phyloP scores from a whole-genome alignment of 768 basidiomycete species.

The Panaeolus cyanescens region DNA sequence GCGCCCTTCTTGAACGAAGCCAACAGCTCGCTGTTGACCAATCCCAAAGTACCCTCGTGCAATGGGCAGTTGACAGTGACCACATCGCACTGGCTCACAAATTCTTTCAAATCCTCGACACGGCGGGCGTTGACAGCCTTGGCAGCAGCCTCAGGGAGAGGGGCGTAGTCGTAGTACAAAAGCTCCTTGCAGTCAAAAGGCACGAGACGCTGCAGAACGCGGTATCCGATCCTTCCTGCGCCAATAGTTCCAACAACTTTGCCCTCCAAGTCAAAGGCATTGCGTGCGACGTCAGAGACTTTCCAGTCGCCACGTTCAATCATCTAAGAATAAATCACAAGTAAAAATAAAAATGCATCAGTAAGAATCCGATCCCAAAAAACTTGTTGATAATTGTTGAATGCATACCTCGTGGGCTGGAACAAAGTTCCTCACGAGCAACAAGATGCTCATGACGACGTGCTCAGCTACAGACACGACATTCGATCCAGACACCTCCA shows the following conservation, averaged over 20 bases:
- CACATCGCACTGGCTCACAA: conserved; percentile 67
- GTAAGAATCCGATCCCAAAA: too few relatives aligned
- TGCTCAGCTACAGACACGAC: conserved; percentile 88
- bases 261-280: conserved; percentile 84
- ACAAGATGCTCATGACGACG: conserved; percentile 78
- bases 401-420: conserved; percentile 73
- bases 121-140: conserved; percentile 69
- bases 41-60: conserved; percentile 81
- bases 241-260: conserved; percentile 95
- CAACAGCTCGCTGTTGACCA: conserved; percentile 80
- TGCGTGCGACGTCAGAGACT: conserved; percentile 79
- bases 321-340: too few relatives aligned
- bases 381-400: not conserved
- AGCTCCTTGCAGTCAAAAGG: conserved; percentile 91
- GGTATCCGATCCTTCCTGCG: conserved; percentile 77
- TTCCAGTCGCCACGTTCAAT: conserved; percentile 85
- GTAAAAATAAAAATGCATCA: too few relatives aligned
- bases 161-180: conserved; percentile 83
- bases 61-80: conserved; percentile 85
- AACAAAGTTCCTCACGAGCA: conserved; percentile 87
- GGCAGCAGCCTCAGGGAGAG: conserved; percentile 68
- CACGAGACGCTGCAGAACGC: conserved; percentile 74
- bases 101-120: conserved; percentile 72
- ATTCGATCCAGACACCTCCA: conserved; percentile 83
- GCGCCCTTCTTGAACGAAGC: conserved; percentile 89